Base-by-base conservation (phyloP, 495 filamentous ascomycete species). In the Glonium stellatum region DNA sequence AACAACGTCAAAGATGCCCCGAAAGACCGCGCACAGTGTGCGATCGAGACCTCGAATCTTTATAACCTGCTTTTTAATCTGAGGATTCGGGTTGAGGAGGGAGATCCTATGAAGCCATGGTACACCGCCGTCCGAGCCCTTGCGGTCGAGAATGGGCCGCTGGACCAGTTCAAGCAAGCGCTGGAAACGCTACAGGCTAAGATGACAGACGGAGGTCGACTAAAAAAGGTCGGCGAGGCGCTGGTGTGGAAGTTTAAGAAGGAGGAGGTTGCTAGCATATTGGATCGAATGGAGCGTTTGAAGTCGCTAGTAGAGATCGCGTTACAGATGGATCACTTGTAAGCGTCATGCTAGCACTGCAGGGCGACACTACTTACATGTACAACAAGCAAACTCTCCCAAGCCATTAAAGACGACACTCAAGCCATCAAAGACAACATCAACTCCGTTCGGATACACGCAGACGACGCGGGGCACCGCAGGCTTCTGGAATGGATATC, bases 1-100 rank as follows among this genome's bases (percentile, higher is more conserved):
- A 68, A 57, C 49, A 56, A 71, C 39, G 64, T 72, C 25, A 74
- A 64, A 59, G 63, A 70, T 57, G 69, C 69, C 15, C 55, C 67
- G 11, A 69, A 63, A 61, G 72, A 73, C 10, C 60, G 63, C 39
- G 49, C 42, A 37, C 27, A 47, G 48, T 66, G 65, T 46, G 51
- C 62, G 2, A 39, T 51, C n/a, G 69, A 74, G 53, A 53, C 52
- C 5, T 58, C 50, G 22, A 70, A 67, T 22, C 55, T 70, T 15
- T 23, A 50, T 36, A 59, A 15, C 10, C 66, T 73, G 11, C 72
- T 74, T 34, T 44, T 54, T 18, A 63, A 54, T 15, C 60, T 74
- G n/a, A 56, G 59, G 15, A 55, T 58, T 52, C 62, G 34, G 36
- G 15, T 67, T 10, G 65, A 72, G 50, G 58, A 69, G 22, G 59